Evolutionary conservation across 116 monocot species (phyloP), one percentile per base, ranked within the genome.

Genomic region (Posidonia oceanica): DNA sequence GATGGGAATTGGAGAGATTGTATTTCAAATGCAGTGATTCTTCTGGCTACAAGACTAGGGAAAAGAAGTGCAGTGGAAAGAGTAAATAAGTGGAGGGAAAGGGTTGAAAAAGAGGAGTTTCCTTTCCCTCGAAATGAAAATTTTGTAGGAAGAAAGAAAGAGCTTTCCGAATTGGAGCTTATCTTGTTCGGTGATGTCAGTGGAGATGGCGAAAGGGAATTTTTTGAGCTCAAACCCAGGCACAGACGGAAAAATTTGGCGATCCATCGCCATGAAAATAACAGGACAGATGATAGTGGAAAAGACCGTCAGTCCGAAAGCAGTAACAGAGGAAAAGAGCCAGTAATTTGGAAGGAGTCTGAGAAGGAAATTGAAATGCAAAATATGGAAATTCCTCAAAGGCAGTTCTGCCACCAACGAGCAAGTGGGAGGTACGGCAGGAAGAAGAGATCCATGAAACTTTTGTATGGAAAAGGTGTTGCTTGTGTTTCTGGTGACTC

Each of bases 1-100:
- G 86, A 84, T 61, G 95, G 95, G 10, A 91, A 95, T 53, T 95
- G 86, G 95, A 90, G 95, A 57, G 91, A 88, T 42, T 91, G 91
- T 44, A 82, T 95, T 77, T 64, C 84, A 37, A 81, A 79, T 37
- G 73, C 91, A 3, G 84, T 95, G 3, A 63, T 79, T 48, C 73
- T 84, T 56, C 75, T 95, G 59, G 88, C 95, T 23, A 86, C 82
- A 39, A 81, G 75, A 74, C 66, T 95, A 66, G 88, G 88, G n/a
- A 76, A 91, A 75, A 78, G 95, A 70, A 88, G 79, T 69, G 88
- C 82, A 18, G 81, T 91, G 14, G 95, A 95, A 53, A 84, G 82
- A 64, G 81, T 91, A 37, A 95, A 86, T 65, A 80, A 80, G 58
- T 91, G 95, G 95, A 84, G 78, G 63, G 88, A 86, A 22, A 86